A percentile compares a stretch with the other conserved stretches of the same genome.
phyloP scores from a whole-genome alignment of 192 early-diverging fungal genomes.

The Coemansia furcata region DNA sequence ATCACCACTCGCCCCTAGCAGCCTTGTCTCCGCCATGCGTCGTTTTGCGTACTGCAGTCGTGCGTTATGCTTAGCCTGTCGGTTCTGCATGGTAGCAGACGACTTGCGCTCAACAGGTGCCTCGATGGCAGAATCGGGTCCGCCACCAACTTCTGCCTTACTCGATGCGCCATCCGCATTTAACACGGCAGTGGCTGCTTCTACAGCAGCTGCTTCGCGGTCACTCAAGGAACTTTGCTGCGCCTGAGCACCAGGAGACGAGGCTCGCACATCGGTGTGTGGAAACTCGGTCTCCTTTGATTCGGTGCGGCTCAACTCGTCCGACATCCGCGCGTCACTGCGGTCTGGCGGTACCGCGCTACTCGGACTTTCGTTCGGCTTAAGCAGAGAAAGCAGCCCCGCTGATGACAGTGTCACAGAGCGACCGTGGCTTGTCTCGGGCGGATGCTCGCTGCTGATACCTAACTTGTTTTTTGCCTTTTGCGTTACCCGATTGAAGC shows the following conservation, averaged over 20 bases:
- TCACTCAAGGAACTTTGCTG: not conserved
- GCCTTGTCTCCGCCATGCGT: slow-evolving; percentile 31
- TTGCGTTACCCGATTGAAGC: slow-evolving; percentile 33
- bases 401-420: not conserved
- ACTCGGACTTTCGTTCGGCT: not conserved
- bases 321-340: not conserved
- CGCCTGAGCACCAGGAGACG: not conserved
- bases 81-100: slow-evolving; percentile 16
- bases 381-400: not conserved
- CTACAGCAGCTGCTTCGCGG: not conserved
- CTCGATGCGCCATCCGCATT: not conserved
- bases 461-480: slow-evolving; percentile 37
- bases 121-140: not conserved
- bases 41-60: slow-evolving; percentile 36
- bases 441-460: slow-evolving; percentile 1
- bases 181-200: not conserved
- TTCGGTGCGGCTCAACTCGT: not conserved
- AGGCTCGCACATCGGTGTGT: not conserved
- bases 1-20: slow-evolving; percentile 5
- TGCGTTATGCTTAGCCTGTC: slow-evolving; percentile 34
- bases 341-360: not conserved
- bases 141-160: not conserved
- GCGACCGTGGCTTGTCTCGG: not conserved
- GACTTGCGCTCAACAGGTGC: slow-evolving; percentile 5
- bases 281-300: not conserved